These are phyloP conservation scores for Carex pumila DNA, from an alignment of 176 grass and related monocot species.

Conservation along the genomic window DNA sequence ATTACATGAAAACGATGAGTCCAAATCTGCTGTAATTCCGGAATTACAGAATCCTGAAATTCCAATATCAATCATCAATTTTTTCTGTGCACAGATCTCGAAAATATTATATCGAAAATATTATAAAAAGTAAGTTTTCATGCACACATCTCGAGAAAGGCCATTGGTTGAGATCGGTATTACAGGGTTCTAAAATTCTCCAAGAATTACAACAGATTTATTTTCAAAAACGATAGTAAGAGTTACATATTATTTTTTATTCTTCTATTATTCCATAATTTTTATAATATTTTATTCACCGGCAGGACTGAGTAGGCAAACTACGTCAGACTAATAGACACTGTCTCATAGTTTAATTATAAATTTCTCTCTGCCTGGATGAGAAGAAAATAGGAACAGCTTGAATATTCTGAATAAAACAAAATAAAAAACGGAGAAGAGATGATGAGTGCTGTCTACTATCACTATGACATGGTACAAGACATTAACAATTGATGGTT, in stretches of 20 bases:
- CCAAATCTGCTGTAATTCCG: too few relatives aligned
- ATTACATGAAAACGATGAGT: too few relatives aligned
- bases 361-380: background rate
- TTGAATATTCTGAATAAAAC: background rate
- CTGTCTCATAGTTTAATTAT: background rate
- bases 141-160: too few relatives aligned
- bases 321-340: background rate
- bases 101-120: too few relatives aligned
- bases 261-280: background rate
- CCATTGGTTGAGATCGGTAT: too few relatives aligned
- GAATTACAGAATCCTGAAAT: too few relatives aligned
- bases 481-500: constrained; percentile 1
- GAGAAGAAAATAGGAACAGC: background rate
- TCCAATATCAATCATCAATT: too few relatives aligned
- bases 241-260: background rate
- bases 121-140: too few relatives aligned
- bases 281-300: background rate
- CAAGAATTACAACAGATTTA: too few relatives aligned
- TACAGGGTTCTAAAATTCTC: too few relatives aligned
- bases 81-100: too few relatives aligned
- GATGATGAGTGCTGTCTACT: background rate
- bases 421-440: background rate
- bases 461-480: background rate
- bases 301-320: background rate
- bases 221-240: too few relatives aligned